Percentiles rank a stretch among this genome's conserved stretches.
Conservation (phyloP, 768 basidiomycete species). For the Cyclocybe aegerita region DNA sequence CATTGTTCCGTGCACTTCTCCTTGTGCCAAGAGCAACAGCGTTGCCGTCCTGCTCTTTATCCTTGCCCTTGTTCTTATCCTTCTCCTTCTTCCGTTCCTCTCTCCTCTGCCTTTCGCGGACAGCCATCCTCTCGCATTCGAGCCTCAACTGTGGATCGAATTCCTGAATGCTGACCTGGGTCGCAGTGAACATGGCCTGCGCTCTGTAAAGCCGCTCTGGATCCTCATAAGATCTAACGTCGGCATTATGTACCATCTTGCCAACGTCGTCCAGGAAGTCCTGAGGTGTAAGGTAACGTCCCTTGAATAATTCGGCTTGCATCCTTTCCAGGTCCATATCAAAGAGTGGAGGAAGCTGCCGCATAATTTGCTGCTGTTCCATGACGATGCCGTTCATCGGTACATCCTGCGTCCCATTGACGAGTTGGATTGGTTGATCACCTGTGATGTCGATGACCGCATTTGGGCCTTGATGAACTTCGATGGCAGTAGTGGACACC, state of each 20-base stretch:
- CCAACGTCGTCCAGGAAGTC: slow-evolving; percentile 84
- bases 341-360: slow-evolving; percentile 54
- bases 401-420: slow-evolving; percentile 28
- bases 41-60: slow-evolving; percentile 29
- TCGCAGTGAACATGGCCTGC: slow-evolving; percentile 84
- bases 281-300: slow-evolving; percentile 82
- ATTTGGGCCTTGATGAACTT: slow-evolving; percentile 32
- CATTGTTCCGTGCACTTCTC: slow-evolving; percentile 73
- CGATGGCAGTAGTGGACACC: slow-evolving; percentile 21
- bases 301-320: slow-evolving; percentile 80
- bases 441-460: slow-evolving; percentile 44
- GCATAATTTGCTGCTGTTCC: slow-evolving; percentile 34
- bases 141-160: slow-evolving; percentile 75
- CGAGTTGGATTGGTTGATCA: slow-evolving; percentile 29
- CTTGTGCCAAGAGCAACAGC: slow-evolving; percentile 47
- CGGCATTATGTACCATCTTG: slow-evolving; percentile 78
- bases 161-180: slow-evolving; percentile 83
- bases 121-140: slow-evolving; percentile 90
- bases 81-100: slow-evolving; percentile 56
- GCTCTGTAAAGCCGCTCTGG: slow-evolving; percentile 77
- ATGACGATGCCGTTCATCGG: slow-evolving; percentile 36
- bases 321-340: slow-evolving; percentile 94
- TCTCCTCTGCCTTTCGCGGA: slow-evolving; percentile 65
- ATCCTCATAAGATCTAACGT: slow-evolving; percentile 58
- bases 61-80: slow-evolving; percentile 40